These are phyloP conservation scores for Cryptococcus hybrid DNA, from an alignment of 1,284 basidiomycete genomes.

Conservation along the genomic window DNA sequence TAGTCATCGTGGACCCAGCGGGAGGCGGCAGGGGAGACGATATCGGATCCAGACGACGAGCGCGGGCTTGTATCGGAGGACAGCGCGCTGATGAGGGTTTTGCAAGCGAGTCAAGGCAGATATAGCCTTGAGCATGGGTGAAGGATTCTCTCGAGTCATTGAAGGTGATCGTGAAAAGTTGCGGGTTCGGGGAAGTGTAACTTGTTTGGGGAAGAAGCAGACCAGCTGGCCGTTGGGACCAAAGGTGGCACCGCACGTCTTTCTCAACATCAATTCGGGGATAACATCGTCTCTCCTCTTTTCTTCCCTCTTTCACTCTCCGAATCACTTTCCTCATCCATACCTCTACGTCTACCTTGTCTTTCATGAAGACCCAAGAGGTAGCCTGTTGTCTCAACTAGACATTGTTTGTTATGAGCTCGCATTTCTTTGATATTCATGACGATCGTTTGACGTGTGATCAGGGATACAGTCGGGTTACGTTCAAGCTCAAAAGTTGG, in stretches of 20 bases:
- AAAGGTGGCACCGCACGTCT: constrained; percentile 57
- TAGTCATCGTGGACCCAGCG: constrained; percentile 56
- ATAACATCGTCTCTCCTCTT: constrained; percentile 25
- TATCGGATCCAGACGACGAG: constrained; percentile 22
- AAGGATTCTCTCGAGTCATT: constrained; percentile 21
- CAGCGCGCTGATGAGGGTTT: constrained; percentile 29
- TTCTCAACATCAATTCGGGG: constrained; percentile 31
- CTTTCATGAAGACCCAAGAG: constrained; percentile 60
- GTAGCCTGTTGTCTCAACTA: constrained; percentile 77
- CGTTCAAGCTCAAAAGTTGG: constrained; percentile 80
- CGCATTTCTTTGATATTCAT: constrained; percentile 69
- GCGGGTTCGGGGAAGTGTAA: constrained; percentile 34
- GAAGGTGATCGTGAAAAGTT: constrained; percentile 42
- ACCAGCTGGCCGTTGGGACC: constrained; percentile 82
- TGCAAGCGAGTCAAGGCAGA: constrained; percentile 37
- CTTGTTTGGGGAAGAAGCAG: constrained; percentile 69
- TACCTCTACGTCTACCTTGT: constrained; percentile 31
- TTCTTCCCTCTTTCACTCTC: constrained; percentile 41
- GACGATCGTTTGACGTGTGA: constrained; percentile 71
- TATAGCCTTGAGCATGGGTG: constrained; percentile 42
- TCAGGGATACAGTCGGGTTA: constrained; percentile 72
- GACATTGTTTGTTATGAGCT: constrained; percentile 67
- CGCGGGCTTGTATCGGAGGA: constrained; percentile 19
- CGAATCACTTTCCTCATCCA: constrained; percentile 38
- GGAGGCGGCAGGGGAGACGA: constrained; percentile 18